Evolutionary conservation across 352 stramenopile genomes (phyloP).

Genomic region (Pythium oligandrum): DNA sequence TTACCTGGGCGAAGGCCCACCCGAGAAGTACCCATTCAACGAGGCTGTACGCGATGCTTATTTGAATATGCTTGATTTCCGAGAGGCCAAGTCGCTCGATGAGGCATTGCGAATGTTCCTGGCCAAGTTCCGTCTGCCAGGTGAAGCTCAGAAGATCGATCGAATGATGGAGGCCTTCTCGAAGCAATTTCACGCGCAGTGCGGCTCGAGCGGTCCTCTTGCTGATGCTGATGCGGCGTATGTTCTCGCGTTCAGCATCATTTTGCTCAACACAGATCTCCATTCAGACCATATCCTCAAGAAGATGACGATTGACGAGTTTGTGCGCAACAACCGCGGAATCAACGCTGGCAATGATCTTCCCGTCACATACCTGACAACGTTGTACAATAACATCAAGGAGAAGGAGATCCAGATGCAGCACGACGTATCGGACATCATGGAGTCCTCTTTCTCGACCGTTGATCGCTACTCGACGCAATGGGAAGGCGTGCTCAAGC

Average conservation of each 20-base stretch:
- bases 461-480: slow-evolving; percentile 86
- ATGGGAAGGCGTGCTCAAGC: slow-evolving; percentile 85
- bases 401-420: slow-evolving; percentile 88
- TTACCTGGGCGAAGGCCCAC: slow-evolving; percentile 94
- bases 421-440: slow-evolving; percentile 81
- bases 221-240: slow-evolving; percentile 92
- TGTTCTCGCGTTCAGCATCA: slow-evolving; percentile 97
- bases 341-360: slow-evolving; percentile 82
- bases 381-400: slow-evolving; percentile 79
- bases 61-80: slow-evolving; percentile 94
- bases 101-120: slow-evolving; percentile 92
- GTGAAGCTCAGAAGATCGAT: slow-evolving; percentile 98
- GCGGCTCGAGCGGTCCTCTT: slow-evolving; percentile 46
- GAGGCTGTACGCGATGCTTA: slow-evolving; percentile 78
- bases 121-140: slow-evolving; percentile 93
- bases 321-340: slow-evolving; percentile 83
- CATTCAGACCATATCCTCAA: slow-evolving; percentile 90
- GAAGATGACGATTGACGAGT: slow-evolving; percentile 88
- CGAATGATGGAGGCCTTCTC: slow-evolving; percentile 96
- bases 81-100: slow-evolving; percentile 79
- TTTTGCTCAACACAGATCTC: slow-evolving; percentile 99
- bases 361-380: slow-evolving; percentile 58
- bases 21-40: slow-evolving; percentile 97
- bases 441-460: slow-evolving; percentile 46
- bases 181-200: slow-evolving; percentile 86